Evolutionary conservation across 257 asterid genomes (phyloP).

Genomic region (Striga asiatica): DNA sequence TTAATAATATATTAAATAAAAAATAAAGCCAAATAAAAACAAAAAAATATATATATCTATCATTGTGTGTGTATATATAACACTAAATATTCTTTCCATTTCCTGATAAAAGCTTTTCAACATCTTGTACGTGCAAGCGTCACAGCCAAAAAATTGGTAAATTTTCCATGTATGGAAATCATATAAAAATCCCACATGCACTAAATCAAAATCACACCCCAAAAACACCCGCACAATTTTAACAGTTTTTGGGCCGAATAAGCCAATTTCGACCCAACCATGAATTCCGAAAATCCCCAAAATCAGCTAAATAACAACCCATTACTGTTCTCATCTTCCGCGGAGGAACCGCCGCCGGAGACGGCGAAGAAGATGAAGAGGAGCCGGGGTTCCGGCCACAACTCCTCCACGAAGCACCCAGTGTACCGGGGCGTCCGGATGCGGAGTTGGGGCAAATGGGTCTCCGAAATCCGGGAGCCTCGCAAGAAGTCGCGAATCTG

Average conservation of each 20-base stretch:
- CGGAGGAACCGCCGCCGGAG: conserved; percentile 9
- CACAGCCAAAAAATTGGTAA: neutral
- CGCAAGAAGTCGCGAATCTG: conserved; percentile 79
- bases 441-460: conserved; percentile 96
- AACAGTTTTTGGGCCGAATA: too few species aligned
- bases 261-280: too few species aligned
- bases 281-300: neutral
- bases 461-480: conserved; percentile 78
- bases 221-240: neutral
- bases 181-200: conserved; percentile 6
- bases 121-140: neutral
- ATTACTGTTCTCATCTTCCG: neutral
- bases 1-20: neutral
- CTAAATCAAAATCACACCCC: neutral
- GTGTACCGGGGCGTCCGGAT: conserved; percentile 71
- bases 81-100: conserved; percentile 28
- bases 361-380: conserved; percentile 30
- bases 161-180: conserved; percentile 18
- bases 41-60: neutral
- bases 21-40: neutral
- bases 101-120: conserved; percentile 21
- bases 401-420: conserved; percentile 41
- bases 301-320: neutral
- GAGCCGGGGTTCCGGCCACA: conserved; percentile 20
- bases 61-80: conserved; percentile 7